Base-by-base conservation (phyloP, 2,329 filamentous ascomycete species). In the Penicillium sp. region DNA sequence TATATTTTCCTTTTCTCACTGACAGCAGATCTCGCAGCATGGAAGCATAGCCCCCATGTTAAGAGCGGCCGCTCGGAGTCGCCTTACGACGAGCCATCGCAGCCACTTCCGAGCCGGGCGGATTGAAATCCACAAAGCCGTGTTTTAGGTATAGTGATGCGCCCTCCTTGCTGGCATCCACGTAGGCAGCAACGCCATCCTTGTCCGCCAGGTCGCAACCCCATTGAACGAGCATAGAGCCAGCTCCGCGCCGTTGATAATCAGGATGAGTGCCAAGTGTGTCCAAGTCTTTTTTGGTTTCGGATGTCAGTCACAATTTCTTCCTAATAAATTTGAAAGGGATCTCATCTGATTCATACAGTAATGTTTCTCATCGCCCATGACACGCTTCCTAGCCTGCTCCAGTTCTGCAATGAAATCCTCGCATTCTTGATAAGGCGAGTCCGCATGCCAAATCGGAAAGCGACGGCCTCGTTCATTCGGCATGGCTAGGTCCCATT, bases 201-300 rank as follows among this genome's bases (percentile, higher is more conserved):
- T 60, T 63, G 55, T 71, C 69, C 1, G 73, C 71, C 22, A 75
- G 63, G 37, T 76, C 72, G 14, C 75, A 60, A 0, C 71, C 72
- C 67, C 69, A 74, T 55, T 68, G 61, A 11, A 77, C 60, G 28
- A 79, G 61, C 64, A 75, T 67, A 5, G 65, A 64, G 2, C 69
- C 76, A 4, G 76, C 75, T 1, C 75, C 76, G n/a, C 74, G 72
- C 5, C 71, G 61, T 51, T 75, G 71, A 42, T 77, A 73, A n/a
- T 74, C 67, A 0, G 77, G 76, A 48, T 76, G 69, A 16, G 75
- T 76, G 8, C 68, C 67, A 3, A 79, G 65, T 22, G 68, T 56
- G 7, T 70, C 64, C 5, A 78, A 66, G 56, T 75, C 76, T 76
- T 30, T 43, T 30, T 31, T 7, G 5, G 11, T 30, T 19, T 14